Evolutionary conservation across 2,329 filamentous ascomycete species (phyloP).

Genomic region (Fusarium musae): DNA sequence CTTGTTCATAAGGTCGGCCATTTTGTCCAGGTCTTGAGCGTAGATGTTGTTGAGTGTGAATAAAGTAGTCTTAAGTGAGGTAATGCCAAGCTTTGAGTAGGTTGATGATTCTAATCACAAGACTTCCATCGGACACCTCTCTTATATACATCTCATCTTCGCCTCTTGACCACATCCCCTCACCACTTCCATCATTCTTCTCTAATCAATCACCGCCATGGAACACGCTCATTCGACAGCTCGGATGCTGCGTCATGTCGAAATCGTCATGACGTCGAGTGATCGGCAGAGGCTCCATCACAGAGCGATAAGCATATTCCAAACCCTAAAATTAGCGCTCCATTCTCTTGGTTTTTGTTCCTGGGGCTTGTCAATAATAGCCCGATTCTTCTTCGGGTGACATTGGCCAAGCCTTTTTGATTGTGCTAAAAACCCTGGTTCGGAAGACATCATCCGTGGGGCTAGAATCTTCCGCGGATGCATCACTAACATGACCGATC

Average conservation of each 20-base stretch:
- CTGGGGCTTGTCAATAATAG: not conserved
- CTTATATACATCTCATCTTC: not conserved
- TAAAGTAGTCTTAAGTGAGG: not conserved
- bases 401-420: slow-evolving; percentile 19
- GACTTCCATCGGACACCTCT: not conserved
- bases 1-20: slow-evolving; percentile 35
- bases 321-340: slow-evolving; percentile 24
- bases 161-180: not conserved
- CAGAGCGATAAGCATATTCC: slow-evolving; percentile 35
- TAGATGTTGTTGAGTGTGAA: not conserved
- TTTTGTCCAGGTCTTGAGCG: not conserved
- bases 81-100: not conserved
- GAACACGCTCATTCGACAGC: slow-evolving; percentile 5
- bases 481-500: not conserved
- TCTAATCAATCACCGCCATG: not conserved
- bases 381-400: not conserved
- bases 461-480: not conserved
- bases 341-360: slow-evolving; percentile 10
- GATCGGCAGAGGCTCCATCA: slow-evolving; percentile 19
- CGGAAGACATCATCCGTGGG: slow-evolving; percentile 18
- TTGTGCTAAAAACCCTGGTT: not conserved
- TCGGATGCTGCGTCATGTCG: slow-evolving; percentile 27
- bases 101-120: accelerated
- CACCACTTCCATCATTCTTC: slow-evolving; percentile 12
- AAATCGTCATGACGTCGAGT: slow-evolving; percentile 30